Conservation (phyloP, 208 protist species). For the Crithidia expoeki region DNA sequence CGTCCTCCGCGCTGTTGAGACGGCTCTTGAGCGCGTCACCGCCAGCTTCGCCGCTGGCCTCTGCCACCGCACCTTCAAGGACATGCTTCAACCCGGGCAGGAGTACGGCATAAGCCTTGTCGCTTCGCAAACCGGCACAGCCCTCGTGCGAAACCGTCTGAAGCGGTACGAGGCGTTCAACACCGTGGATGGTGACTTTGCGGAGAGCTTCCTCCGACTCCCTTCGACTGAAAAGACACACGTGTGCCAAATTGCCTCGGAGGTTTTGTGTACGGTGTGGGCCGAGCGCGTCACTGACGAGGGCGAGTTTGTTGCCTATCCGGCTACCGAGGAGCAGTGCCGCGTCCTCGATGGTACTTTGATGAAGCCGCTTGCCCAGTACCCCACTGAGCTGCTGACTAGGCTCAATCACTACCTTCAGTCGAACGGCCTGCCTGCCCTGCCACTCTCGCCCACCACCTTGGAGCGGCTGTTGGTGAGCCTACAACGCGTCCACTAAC, state of each 20-base stretch:
- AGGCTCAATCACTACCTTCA: conserved; percentile 15
- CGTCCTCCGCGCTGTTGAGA: conserved; percentile 58
- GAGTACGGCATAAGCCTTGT: conserved; percentile 47
- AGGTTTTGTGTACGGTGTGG: conserved; percentile 6
- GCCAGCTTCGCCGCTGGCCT: conserved; percentile 39
- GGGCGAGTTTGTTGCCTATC: conserved; percentile 9
- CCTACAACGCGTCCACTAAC: conserved; percentile 59
- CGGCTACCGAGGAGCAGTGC: conserved; percentile 25
- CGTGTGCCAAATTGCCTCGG: conserved; percentile 16
- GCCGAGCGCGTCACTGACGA: conserved; percentile 3
- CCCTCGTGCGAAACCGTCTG: conserved; percentile 22
- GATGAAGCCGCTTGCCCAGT: conserved; percentile 8
- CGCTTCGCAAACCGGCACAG: conserved; percentile 16
- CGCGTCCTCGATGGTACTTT: not conserved
- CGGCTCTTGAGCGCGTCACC: conserved; percentile 30
- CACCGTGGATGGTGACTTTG: conserved; percentile 51
- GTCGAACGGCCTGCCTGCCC: conserved; percentile 32
- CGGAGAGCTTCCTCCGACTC: conserved; percentile 49
- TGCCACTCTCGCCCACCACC: conserved; percentile 36
- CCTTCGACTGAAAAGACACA: conserved; percentile 5
- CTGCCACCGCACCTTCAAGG: conserved; percentile 45
- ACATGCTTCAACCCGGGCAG: conserved; percentile 53
- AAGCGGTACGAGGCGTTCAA: conserved; percentile 23
- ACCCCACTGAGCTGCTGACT: conserved; percentile 5
- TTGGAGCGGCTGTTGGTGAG: conserved; percentile 48